A percentile compares a stretch with the other conserved stretches of the same genome.
These are phyloP conservation scores for Geosmithia putterillii DNA, from an alignment of 2,329 filamentous ascomycete species.

Conservation along the genomic window DNA sequence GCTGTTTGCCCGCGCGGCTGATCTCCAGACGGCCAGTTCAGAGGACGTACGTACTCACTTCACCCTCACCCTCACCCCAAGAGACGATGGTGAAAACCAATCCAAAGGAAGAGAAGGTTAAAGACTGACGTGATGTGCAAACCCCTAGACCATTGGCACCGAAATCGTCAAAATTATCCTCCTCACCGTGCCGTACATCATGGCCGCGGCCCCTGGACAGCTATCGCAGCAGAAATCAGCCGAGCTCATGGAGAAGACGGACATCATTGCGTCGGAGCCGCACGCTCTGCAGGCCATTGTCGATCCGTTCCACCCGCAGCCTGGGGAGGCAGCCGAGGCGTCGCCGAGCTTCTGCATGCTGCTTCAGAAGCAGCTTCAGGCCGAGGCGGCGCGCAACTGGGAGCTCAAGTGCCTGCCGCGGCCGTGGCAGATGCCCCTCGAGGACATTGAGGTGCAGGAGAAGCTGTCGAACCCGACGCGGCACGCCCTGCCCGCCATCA, in stretches of 20 bases:
- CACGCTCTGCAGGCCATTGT: slow-evolving; percentile 77
- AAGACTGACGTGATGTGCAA: slow-evolving; percentile 6
- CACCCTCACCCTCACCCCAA: not conserved
- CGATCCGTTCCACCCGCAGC: slow-evolving; percentile 65
- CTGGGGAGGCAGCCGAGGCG: slow-evolving; percentile 49
- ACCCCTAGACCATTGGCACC: slow-evolving; percentile 55
- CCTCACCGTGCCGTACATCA: slow-evolving; percentile 82
- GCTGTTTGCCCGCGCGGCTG: slow-evolving; percentile 82
- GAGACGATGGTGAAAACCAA: too few species aligned
- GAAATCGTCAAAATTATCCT: slow-evolving; percentile 96
- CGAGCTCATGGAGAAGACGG: slow-evolving; percentile 82
- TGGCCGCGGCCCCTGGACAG: slow-evolving; percentile 59
- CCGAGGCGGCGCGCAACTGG: slow-evolving; percentile 65
- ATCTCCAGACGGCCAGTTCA: slow-evolving; percentile 82
- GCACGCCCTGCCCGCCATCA: slow-evolving; percentile 65
- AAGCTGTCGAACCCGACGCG: slow-evolving; percentile 51
- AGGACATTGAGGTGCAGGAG: slow-evolving; percentile 47
- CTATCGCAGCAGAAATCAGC: slow-evolving; percentile 58
- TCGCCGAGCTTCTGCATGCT: slow-evolving; percentile 62
- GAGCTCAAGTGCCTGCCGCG: slow-evolving; percentile 56
- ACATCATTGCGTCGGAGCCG: slow-evolving; percentile 82
- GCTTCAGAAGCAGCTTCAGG: slow-evolving; percentile 75
- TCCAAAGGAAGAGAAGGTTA: not conserved
- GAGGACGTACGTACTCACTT: slow-evolving; percentile 59
- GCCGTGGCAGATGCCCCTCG: slow-evolving; percentile 52